Conservation (phyloP, 768 basidiomycete genomes). For the Polyporus arcularius region DNA sequence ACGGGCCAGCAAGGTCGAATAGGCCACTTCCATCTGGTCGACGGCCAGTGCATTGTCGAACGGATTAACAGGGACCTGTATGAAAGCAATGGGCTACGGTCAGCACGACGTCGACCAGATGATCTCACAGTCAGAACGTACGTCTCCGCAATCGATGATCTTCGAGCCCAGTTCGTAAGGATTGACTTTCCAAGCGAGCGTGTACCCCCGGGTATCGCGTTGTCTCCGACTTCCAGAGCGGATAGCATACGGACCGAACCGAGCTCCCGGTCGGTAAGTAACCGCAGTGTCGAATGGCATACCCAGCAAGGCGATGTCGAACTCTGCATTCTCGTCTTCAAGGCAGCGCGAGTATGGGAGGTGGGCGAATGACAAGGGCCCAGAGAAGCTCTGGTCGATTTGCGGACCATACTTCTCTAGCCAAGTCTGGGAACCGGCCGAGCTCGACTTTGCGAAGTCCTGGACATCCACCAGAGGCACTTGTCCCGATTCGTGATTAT, state of each 20-base stretch:
- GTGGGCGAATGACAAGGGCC: conserved; percentile 83
- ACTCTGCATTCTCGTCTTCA: conserved; percentile 50
- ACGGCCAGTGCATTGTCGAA: conserved; percentile 84
- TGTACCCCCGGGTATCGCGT: conserved; percentile 60
- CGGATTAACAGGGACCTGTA: conserved; percentile 71
- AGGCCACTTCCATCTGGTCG: conserved; percentile 87
- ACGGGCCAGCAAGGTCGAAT: conserved; percentile 71
- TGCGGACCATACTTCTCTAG: conserved; percentile 73
- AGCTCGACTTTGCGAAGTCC: conserved; percentile 4
- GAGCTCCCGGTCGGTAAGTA: conserved; percentile 61
- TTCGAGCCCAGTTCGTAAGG: conserved; percentile 60
- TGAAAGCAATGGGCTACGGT: neutral
- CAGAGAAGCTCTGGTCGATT: conserved; percentile 74
- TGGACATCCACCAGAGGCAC: conserved; percentile 8
- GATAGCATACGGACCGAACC: conserved; percentile 87
- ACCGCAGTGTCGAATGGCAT: conserved; percentile 77
- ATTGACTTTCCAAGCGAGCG: conserved; percentile 69
- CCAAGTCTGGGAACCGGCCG: conserved; percentile 49
- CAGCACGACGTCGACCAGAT: neutral
- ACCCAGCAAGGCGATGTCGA: conserved; percentile 81
- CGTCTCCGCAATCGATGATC: conserved; percentile 85
- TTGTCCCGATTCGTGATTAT: neutral
- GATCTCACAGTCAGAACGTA: conserved; percentile 31
- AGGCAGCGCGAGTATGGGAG: conserved; percentile 74
- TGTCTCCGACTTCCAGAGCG: conserved; percentile 77